Evolutionary conservation across 2,329 filamentous ascomycete species (phyloP).

Genomic region (Pleomassaria siparia): DNA sequence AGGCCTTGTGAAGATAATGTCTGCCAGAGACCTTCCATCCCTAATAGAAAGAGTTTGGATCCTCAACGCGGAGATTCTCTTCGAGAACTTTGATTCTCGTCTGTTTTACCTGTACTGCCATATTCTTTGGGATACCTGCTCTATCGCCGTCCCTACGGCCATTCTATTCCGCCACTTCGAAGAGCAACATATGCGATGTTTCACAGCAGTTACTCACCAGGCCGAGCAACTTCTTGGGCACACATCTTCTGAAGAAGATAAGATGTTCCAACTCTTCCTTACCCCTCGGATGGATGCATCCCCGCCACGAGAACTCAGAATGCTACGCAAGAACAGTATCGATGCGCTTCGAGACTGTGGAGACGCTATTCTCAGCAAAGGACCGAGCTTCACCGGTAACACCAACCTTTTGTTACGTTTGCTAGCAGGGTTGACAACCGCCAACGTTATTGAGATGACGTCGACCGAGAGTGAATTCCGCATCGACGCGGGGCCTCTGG

Average conservation of each 20-base stretch:
- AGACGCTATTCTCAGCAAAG: background rate
- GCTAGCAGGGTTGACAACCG: background rate
- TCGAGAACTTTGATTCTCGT: conserved; percentile 8
- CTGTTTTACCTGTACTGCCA: background rate
- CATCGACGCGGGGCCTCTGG: background rate
- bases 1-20: background rate
- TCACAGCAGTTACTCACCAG: background rate
- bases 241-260: background rate
- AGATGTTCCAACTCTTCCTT: background rate
- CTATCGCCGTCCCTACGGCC: background rate
- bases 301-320: background rate
- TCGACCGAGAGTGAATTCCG: background rate
- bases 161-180: background rate
- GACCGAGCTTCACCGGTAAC: background rate
- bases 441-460: background rate
- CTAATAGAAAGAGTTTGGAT: background rate
- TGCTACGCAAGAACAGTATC: background rate
- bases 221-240: background rate
- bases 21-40: background rate
- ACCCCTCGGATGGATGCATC: background rate
- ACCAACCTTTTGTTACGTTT: background rate
- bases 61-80: conserved; percentile 1
- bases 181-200: background rate
- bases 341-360: background rate
- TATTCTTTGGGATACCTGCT: background rate